Conservation (phyloP, 83 land plant genomes). For the Larix sibirica region DNA sequence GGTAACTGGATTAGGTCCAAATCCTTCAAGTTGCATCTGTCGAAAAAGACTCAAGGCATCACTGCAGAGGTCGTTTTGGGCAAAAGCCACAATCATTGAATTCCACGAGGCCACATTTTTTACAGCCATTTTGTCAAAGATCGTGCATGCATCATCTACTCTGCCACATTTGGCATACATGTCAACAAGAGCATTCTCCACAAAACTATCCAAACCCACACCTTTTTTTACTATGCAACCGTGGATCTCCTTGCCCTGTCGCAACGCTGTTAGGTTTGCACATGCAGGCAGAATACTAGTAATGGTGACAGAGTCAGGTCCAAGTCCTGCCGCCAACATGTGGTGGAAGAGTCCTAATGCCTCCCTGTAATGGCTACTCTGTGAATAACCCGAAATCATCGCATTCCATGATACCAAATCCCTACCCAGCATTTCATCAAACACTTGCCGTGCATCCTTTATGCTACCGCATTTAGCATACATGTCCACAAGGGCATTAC, state of each 20-base stretch:
- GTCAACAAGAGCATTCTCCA: neutral
- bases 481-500: constrained; percentile 4
- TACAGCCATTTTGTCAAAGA: constrained; percentile 1
- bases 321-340: neutral
- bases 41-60: constrained; percentile 20
- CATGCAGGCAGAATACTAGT: neutral
- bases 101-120: constrained; percentile 9
- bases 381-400: constrained; percentile 1
- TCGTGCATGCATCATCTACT: neutral
- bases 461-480: constrained; percentile 1
- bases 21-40: constrained; percentile 22
- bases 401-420: constrained; percentile 4
- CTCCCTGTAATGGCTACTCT: neutral
- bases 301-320: constrained; percentile 3
- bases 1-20: constrained; percentile 51
- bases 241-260: constrained; percentile 1
- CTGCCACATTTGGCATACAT: constrained; percentile 10
- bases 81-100: neutral
- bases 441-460: constrained; percentile 3
- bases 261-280: neutral
- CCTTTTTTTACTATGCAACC: neutral
- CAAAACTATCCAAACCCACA: neutral
- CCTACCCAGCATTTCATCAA: constrained; percentile 5
- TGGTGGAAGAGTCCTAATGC: neutral
- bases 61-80: neutral